phyloP scores from a whole-genome alignment of 805 yeast genomes.

The Ascoidea tarda region DNA sequence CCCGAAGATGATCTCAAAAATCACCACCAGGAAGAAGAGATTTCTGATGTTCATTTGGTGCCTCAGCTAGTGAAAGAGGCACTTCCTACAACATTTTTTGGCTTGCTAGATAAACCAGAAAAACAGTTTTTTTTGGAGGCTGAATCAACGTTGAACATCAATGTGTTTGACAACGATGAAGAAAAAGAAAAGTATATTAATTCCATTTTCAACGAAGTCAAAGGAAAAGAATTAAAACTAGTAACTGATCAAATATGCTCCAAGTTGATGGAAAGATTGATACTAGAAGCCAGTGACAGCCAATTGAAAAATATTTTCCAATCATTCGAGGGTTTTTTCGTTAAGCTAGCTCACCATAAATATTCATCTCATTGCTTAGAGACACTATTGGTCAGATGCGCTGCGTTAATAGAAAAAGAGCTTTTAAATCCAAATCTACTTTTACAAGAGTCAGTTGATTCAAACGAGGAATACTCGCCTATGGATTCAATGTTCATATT shows the following conservation, averaged over 20 bases:
- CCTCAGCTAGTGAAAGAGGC: slow-evolving; percentile 10
- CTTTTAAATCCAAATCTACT: slow-evolving; percentile 29
- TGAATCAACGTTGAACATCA: slow-evolving; percentile 69
- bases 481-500: slow-evolving; percentile 54
- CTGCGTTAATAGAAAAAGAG: slow-evolving; percentile 66
- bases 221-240: slow-evolving; percentile 80
- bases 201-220: slow-evolving; percentile 73
- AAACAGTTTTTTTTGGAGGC: slow-evolving; percentile 88
- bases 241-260: slow-evolving; percentile 94
- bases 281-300: slow-evolving; percentile 46
- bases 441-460: slow-evolving; percentile 4
- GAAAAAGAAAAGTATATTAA: slow-evolving; percentile 61
- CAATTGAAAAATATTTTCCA: slow-evolving; percentile 55
- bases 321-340: slow-evolving; percentile 61
- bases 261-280: slow-evolving; percentile 75
- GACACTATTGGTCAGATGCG: slow-evolving; percentile 62
- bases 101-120: slow-evolving; percentile 73
- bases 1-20: slow-evolving; percentile 3
- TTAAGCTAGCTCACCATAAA: slow-evolving; percentile 70
- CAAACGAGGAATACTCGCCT: slow-evolving; percentile 24
- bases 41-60: slow-evolving; percentile 5
- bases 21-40: slow-evolving; percentile 2
- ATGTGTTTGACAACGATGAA: slow-evolving; percentile 62
- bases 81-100: slow-evolving; percentile 50
- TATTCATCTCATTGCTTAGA: slow-evolving; percentile 91